Percentiles rank a stretch among this genome's conserved stretches.
Evolutionary conservation across 148 eudicot species (phyloP).

Genomic region (Drosera capensis): DNA sequence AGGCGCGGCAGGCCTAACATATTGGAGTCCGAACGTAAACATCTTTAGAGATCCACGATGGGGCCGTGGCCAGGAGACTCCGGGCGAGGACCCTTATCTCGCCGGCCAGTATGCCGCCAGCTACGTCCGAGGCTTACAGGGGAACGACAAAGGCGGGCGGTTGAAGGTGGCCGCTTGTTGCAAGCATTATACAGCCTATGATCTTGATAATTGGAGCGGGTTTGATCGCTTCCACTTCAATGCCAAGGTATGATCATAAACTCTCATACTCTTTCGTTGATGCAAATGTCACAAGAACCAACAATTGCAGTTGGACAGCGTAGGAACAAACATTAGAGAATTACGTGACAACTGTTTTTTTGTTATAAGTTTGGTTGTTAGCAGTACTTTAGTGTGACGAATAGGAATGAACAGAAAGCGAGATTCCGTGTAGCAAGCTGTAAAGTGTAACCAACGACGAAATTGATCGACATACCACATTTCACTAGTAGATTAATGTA

Average conservation of each 20-base stretch:
- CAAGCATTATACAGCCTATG: constrained; percentile 90
- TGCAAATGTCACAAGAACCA: background rate
- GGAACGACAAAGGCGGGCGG: constrained; percentile 35
- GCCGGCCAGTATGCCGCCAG: constrained; percentile 63
- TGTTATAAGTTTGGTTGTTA: too few relatives aligned
- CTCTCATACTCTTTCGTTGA: background rate
- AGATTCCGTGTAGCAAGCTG: too few relatives aligned
- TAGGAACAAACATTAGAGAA: too few relatives aligned
- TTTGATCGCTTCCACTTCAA: constrained; percentile 80
- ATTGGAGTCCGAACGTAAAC: constrained; percentile 94
- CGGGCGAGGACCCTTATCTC: constrained; percentile 78
- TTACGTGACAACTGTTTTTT: too few relatives aligned
- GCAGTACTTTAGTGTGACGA: too few relatives aligned
- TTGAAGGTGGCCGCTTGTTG: constrained; percentile 89
- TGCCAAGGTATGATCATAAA: constrained; percentile 31
- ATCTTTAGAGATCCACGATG: constrained; percentile 86
- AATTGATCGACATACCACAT: too few relatives aligned
- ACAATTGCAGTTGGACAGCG: too few relatives aligned
- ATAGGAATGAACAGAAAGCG: too few relatives aligned
- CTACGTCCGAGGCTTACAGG: constrained; percentile 76
- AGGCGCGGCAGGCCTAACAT: constrained; percentile 70
- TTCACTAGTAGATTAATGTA: too few relatives aligned
- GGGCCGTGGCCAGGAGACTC: constrained; percentile 98
- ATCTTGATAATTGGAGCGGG: constrained; percentile 87
- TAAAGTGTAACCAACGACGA: too few relatives aligned